Evolutionary conservation across 176 grass and related monocot genomes (phyloP).

Genomic region (Bothriochloa decipiens): DNA sequence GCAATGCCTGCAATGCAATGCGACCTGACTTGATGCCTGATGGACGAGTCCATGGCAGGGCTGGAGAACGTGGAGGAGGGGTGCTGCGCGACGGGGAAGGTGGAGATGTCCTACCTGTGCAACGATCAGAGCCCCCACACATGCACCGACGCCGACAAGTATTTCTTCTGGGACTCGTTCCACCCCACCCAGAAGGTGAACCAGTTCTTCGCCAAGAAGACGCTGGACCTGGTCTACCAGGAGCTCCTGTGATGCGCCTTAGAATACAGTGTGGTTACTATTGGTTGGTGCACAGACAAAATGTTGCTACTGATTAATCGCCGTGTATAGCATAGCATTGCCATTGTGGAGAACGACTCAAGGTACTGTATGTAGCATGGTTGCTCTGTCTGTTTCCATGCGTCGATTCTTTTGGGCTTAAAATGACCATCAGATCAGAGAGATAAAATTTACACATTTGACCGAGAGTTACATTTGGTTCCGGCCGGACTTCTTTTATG

Average conservation of each 20-base stretch:
- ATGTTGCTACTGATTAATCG: background rate
- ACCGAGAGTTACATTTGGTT: conserved; percentile 25
- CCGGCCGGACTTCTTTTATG: background rate
- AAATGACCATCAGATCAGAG: background rate
- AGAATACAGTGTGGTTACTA: too few species aligned
- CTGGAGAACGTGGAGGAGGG: conserved; percentile 83
- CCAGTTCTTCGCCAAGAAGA: conserved; percentile 53
- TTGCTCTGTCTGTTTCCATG: background rate
- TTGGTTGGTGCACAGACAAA: background rate
- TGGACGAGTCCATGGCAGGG: conserved; percentile 31
- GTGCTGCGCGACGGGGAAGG: conserved; percentile 69
- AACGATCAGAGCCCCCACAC: conserved; percentile 49
- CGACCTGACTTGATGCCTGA: background rate
- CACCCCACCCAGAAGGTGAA: conserved; percentile 82
- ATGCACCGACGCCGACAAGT: conserved; percentile 61
- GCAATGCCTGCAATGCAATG: too few species aligned
- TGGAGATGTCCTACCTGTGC: conserved; percentile 76
- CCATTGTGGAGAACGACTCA: background rate
- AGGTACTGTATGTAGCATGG: background rate
- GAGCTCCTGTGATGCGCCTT: conserved; percentile 37
- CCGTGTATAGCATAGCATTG: background rate
- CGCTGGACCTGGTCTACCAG: conserved; percentile 32
- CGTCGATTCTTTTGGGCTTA: conserved; percentile 17
- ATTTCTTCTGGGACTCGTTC: conserved; percentile 90
- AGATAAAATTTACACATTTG: conserved; percentile 32